phyloP scores from a whole-genome alignment of 2,329 filamentous ascomycete species.

The Cylindrodendrum hubeiense region DNA sequence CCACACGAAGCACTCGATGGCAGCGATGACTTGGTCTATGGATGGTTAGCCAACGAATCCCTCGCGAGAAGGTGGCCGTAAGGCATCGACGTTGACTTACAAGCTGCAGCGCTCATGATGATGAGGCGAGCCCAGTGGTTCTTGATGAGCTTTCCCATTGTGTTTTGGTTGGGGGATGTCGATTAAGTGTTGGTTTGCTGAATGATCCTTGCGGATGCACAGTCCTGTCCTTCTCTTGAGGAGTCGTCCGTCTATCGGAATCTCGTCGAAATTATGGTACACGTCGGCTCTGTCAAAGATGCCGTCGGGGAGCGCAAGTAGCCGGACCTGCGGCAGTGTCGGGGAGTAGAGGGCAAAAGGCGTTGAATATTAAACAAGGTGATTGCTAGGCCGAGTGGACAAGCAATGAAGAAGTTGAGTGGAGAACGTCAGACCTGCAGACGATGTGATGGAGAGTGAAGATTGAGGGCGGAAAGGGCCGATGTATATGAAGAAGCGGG shows the following conservation, averaged over 20 bases:
- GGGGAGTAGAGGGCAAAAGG: conserved; percentile 46
- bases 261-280: conserved; percentile 23
- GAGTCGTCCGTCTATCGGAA: background rate
- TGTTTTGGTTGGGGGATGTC: conserved; percentile 39
- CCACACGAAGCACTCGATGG: conserved; percentile 94
- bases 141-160: conserved; percentile 98
- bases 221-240: conserved; percentile 7
- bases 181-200: conserved; percentile 27
- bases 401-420: conserved; percentile 31
- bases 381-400: conserved; percentile 46
- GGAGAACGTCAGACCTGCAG: conserved; percentile 27
- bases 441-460: conserved; percentile 9
- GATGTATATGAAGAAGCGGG: conserved; percentile 13
- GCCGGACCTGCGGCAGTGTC: conserved; percentile 63
- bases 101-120: conserved; percentile 84
- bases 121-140: conserved; percentile 99
- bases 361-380: conserved; percentile 57
- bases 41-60: conserved; percentile 41
- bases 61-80: background rate
- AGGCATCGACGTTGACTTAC: conserved; percentile 61
- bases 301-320: conserved; percentile 55
- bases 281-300: conserved; percentile 46
- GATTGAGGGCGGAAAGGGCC: background rate
- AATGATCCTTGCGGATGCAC: conserved; percentile 13
- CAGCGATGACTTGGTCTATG: conserved; percentile 86